These are phyloP conservation scores for Epichloe amarillans DNA, from an alignment of 2,329 filamentous ascomycete species.

Conservation along the genomic window DNA sequence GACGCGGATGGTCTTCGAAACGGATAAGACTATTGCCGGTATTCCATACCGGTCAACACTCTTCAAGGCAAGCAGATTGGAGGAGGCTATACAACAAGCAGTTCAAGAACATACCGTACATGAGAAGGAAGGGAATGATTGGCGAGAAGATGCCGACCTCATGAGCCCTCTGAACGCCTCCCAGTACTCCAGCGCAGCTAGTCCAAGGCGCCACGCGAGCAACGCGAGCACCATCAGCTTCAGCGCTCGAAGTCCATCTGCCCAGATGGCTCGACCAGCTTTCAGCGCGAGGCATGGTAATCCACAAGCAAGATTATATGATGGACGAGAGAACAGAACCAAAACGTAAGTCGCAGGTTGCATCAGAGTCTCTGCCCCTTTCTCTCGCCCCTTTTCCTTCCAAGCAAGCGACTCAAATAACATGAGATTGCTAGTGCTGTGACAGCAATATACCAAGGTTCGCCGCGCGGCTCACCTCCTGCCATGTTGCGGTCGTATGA, in stretches of 20 bases:
- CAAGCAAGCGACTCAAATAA: neutral
- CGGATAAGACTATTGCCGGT: slow-evolving; percentile 92
- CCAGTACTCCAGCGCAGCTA: slow-evolving; percentile 28
- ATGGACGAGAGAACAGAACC: slow-evolving; percentile 69
- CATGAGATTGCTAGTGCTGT: slow-evolving; percentile 48
- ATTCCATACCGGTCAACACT: slow-evolving; percentile 89
- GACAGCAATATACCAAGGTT: slow-evolving; percentile 82
- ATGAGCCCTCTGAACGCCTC: slow-evolving; percentile 27
- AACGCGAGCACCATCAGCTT: slow-evolving; percentile 76
- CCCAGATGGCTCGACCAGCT: slow-evolving; percentile 38
- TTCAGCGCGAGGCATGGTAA: slow-evolving; percentile 57
- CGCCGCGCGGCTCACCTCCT: slow-evolving; percentile 51
- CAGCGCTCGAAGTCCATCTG: slow-evolving; percentile 50
- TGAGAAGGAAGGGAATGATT: slow-evolving; percentile 74
- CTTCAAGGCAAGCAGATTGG: slow-evolving; percentile 92
- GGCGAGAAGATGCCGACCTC: slow-evolving; percentile 24
- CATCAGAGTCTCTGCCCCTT: neutral
- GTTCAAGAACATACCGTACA: slow-evolving; percentile 74
- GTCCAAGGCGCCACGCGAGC: slow-evolving; percentile 52
- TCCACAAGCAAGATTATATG: slow-evolving; percentile 77
- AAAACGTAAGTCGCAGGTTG: slow-evolving; percentile 58
- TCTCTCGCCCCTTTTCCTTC: neutral
- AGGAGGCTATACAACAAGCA: slow-evolving; percentile 83
- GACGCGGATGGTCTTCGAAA: slow-evolving; percentile 90
- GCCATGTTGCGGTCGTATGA: slow-evolving; percentile 86